Base-by-base conservation (phyloP, 2,329 filamentous ascomycete species). In the Tolypocladium album region DNA sequence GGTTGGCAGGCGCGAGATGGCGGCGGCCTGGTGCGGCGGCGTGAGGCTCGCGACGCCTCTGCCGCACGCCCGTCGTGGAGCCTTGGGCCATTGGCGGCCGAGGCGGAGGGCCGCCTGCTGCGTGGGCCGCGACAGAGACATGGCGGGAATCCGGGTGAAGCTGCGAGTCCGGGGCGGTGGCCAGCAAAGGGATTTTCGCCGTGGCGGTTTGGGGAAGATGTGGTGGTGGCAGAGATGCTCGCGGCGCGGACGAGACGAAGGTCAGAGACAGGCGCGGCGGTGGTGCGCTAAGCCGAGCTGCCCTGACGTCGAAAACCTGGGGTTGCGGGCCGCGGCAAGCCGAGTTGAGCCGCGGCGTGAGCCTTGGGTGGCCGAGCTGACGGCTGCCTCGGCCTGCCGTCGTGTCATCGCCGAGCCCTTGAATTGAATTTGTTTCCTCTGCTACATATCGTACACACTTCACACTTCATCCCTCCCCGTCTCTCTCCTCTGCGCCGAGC, bases 1-100 rank as follows among this genome's bases (percentile, higher is more conserved):
- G 43, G 85, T 90, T 62, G 86, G 88, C 40, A 97, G 79, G 52
- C 90, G 81, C 8, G 92, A 96, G 63, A 97, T 87, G 59, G 91
- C 88, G 63, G 84, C 84, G 42, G 91, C 90, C 76, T 96, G 91
- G 73, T 92, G 86, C 2, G 87, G 84, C 62, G 91, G 84, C 11
- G 88, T 90, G 73, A 96, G 92, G 52, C 84, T 91, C 61, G 92
- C 88, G 66, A 89, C 80, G 59, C 76, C 68, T 61, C 75, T 73
- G 67, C 64, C 61, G 64, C 76, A 64, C 74, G 75, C 58, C 56
- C 58, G 63, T 67, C 62, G 64, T 70, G 47, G 27, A 2, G 47
- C 12, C 7, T n/a, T 52, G 47, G 9, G 47, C 27, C 47, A 52
- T 34, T 34, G 69, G 61, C 68, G 66, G 59, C 45, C 36, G 55